A percentile compares a stretch with the other conserved stretches of the same genome.
Conservation (phyloP, 1,284 basidiomycete genomes). For the Pterulicium gracile region DNA sequence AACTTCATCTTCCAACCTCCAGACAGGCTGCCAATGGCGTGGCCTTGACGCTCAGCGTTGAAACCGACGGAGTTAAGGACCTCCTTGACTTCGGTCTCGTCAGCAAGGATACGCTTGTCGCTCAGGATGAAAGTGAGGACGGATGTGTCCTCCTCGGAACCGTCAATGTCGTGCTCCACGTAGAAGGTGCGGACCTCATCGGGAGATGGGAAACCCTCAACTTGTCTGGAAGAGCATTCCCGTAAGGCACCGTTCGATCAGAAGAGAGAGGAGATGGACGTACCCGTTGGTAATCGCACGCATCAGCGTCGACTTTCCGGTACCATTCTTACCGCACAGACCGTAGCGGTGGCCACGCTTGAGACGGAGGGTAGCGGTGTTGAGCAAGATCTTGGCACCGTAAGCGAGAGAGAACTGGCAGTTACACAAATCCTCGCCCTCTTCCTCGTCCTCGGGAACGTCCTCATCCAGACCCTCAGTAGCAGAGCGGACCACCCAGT, state of each 20-base stretch:
- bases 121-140: conserved; percentile 82
- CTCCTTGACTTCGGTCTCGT: conserved; percentile 62
- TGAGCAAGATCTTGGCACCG: conserved; percentile 96
- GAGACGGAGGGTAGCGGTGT: conserved; percentile 91
- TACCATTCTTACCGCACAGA: conserved; percentile 97
- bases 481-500: conserved; percentile 86
- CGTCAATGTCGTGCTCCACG: conserved; percentile 98
- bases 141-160: conserved; percentile 86
- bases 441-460: conserved; percentile 83
- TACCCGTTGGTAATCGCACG: conserved; percentile 83
- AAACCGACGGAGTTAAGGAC: conserved; percentile 90
- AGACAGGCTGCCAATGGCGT: conserved; percentile 85
- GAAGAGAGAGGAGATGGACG: conserved; percentile 10
- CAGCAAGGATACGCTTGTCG: conserved; percentile 78
- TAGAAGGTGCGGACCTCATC: conserved; percentile 97
- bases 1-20: conserved; percentile 99
- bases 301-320: conserved; percentile 98
- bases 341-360: conserved; percentile 99
- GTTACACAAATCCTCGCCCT: conserved; percentile 96
- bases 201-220: conserved; percentile 95
- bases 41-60: conserved; percentile 75
- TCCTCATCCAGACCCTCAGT: conserved; percentile 64
- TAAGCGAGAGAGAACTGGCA: conserved; percentile 97
- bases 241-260: conserved; percentile 6
- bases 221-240: conserved; percentile 44